phyloP scores from a whole-genome alignment of 1,139 yeast genomes.

The Blastobotrys indianensis region DNA sequence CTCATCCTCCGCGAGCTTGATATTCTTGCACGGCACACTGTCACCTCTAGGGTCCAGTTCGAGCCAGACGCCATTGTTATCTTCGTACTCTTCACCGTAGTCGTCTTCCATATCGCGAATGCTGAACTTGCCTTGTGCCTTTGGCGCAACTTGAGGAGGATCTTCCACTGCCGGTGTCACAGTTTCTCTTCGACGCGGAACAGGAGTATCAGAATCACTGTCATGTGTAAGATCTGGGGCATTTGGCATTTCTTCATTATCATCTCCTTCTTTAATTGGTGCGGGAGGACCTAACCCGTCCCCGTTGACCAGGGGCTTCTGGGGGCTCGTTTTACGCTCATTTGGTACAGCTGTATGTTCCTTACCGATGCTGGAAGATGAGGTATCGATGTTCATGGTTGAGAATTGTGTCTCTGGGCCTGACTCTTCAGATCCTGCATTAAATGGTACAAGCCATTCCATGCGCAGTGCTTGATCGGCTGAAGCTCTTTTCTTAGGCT shows the following conservation, averaged over 20 bases:
- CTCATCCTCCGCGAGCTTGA: slow-evolving; percentile 38
- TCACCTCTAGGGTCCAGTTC: slow-evolving; percentile 42
- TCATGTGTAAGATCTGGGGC: slow-evolving; percentile 10
- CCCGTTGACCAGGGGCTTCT: too few species aligned
- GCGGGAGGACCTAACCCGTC: too few species aligned
- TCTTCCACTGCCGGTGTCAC: background rate
- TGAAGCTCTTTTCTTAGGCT: slow-evolving; percentile 62
- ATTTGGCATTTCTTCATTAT: background rate
- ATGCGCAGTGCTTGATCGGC: slow-evolving; percentile 69
- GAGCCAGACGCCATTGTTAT: slow-evolving; percentile 48
- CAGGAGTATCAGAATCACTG: slow-evolving; percentile 1
- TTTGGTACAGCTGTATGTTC: slow-evolving; percentile 3
- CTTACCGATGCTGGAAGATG: background rate
- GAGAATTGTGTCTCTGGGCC: slow-evolving; percentile 5
- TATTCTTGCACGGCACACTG: slow-evolving; percentile 41
- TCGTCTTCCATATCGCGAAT: slow-evolving; percentile 26
- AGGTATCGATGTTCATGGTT: slow-evolving; percentile 8
- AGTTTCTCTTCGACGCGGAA: background rate
- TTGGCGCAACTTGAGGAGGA: too few species aligned
- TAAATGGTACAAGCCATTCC: slow-evolving; percentile 45
- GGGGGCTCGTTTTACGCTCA: too few species aligned
- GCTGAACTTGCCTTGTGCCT: slow-evolving; percentile 7
- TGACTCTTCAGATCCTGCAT: background rate
- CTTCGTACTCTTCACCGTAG: slow-evolving; percentile 30
- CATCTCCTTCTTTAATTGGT: background rate